A percentile compares a stretch with the other conserved stretches of the same genome.
phyloP scores from a whole-genome alignment of 148 eudicot species.

The Spergularia marina region DNA sequence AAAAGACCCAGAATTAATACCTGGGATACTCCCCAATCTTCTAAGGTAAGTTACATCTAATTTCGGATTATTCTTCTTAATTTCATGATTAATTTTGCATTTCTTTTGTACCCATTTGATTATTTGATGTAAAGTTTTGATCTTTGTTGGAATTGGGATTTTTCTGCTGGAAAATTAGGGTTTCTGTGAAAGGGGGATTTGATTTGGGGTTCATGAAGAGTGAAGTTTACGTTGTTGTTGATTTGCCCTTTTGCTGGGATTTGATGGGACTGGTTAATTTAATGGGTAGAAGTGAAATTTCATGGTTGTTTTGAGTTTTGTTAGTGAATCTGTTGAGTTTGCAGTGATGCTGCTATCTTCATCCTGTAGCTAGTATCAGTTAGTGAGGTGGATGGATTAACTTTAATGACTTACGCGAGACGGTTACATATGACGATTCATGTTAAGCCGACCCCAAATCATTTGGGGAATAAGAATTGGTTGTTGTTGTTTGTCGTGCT shows the following conservation, averaged over 20 bases:
- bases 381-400: background rate
- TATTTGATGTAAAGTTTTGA: background rate
- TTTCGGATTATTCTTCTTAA: background rate
- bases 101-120: background rate
- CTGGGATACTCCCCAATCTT: slow-evolving; percentile 48
- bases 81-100: background rate
- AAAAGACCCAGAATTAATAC: slow-evolving; percentile 51
- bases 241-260: background rate
- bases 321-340: background rate
- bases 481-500: too few species aligned
- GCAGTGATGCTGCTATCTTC: background rate
- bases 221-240: background rate
- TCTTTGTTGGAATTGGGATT: background rate
- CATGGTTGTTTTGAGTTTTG: background rate
- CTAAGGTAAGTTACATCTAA: slow-evolving; percentile 39
- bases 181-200: background rate
- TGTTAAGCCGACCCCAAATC: too few species aligned
- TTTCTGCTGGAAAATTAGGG: background rate
- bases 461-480: too few species aligned
- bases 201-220: background rate
- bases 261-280: background rate
- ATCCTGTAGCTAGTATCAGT: background rate
- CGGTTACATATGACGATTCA: too few species aligned
- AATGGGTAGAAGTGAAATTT: background rate
- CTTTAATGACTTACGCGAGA: too few species aligned